Evolutionary conservation across 805 yeast genomes (phyloP).

Genomic region (Phaffomyces antillensis): DNA sequence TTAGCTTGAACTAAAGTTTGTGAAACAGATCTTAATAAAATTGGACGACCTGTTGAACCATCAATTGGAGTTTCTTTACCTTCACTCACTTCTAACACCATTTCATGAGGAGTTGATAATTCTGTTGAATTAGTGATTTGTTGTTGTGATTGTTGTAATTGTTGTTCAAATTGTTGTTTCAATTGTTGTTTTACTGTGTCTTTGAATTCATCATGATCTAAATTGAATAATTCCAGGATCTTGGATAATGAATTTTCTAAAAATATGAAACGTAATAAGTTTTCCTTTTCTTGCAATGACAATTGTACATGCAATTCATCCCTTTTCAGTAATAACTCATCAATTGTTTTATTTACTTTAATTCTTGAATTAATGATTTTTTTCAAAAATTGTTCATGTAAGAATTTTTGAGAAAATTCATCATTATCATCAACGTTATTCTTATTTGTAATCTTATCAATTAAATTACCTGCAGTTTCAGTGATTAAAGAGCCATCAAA

Average conservation of each 20-base stretch:
- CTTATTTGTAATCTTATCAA: constrained; percentile 32
- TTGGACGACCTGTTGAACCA: constrained; percentile 64
- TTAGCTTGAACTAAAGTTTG: constrained; percentile 62
- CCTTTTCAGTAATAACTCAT: constrained; percentile 52
- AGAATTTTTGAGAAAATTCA: constrained; percentile 29
- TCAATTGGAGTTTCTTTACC: constrained; percentile 52
- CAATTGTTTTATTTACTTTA: constrained; percentile 42
- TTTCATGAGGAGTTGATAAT: constrained; percentile 49
- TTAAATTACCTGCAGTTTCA: constrained; percentile 62
- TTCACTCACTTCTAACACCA: constrained; percentile 57
- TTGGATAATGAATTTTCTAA: constrained; percentile 65
- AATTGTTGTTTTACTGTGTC: constrained; percentile 12
- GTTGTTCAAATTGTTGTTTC: neutral
- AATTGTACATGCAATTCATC: constrained; percentile 36
- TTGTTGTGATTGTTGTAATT: constrained; percentile 4
- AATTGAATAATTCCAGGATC: constrained; percentile 30
- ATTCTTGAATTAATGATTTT: constrained; percentile 32
- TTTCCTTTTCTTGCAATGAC: constrained; percentile 65
- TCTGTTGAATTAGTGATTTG: neutral
- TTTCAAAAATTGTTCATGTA: constrained; percentile 33
- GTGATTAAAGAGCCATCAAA: constrained; percentile 72
- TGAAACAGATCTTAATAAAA: constrained; percentile 54
- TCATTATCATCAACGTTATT: constrained; percentile 17
- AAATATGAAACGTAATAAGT: constrained; percentile 58
- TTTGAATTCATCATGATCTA: constrained; percentile 14